Evolutionary conservation across 2,329 filamentous ascomycete genomes (phyloP), one percentile per base, ranked within the genome.

Genomic region (Fusarium aywerte): DNA sequence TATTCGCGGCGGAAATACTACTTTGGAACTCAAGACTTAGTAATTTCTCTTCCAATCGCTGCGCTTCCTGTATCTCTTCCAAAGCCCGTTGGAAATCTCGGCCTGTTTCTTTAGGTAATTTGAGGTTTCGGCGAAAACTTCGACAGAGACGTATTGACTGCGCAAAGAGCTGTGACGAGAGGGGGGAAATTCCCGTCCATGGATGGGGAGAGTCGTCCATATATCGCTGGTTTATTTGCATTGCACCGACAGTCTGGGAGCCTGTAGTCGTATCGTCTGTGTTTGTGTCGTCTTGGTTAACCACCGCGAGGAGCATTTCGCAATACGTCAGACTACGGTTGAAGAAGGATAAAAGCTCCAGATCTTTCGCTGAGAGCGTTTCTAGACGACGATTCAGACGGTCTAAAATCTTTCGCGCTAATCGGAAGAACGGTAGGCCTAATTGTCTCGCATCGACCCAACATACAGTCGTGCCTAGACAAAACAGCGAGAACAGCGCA

Each of bases 231-330:
- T 31, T 45, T 9, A 68, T 18, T 27, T 68, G 65, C 29, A 66
- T 69, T 5, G 65, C 21, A 40, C 7, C 69, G 58, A 50, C 47
- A 5, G 21, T 32, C 3, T 48, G 42, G 2, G 44, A n/a, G n/a
- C n/a, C n/a, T 15, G 42, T 38, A n/a, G n/a, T n/a, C n/a, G 36
- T 6, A 12, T 40, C 50, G 7, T 58, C 49, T 4, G 47, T 33
- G 7, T 56, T 54, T 6, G 13, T 25, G 6, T 69, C 58, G 16
- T 75, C 73, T 47, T 79, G 76, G 8, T 72, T 73, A 0, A 81
- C 77, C 1, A 80, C 75, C 1, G 78, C 75, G 0, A 80, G 74
- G 4, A 81, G 71, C 79, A 81, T 81, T 52, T 81, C 79, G 67
- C 78, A 80, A 53, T 81, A 81, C 0, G 76, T 69, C 13, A 80